Evolutionary conservation across 2,329 filamentous ascomycete genomes (phyloP).

Genomic region (Curvularia eragrostidis): DNA sequence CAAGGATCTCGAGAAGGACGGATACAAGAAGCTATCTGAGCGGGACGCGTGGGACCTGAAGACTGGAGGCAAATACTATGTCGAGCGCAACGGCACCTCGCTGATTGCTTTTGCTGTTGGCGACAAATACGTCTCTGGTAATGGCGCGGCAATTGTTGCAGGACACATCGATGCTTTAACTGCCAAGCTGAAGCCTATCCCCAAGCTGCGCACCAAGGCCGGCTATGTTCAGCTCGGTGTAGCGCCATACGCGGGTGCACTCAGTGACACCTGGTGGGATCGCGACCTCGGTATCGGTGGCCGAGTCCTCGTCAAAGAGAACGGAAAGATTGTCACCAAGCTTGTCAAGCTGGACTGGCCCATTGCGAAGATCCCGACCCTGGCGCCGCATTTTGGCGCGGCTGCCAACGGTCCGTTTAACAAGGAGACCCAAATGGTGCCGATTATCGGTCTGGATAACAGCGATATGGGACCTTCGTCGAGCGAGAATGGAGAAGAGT

Average conservation of each 20-base stretch:
- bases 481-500: constrained; percentile 46
- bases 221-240: constrained; percentile 91
- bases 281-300: constrained; percentile 91
- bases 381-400: constrained; percentile 92
- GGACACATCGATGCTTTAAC: constrained; percentile 94
- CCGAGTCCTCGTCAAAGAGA: constrained; percentile 81
- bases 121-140: constrained; percentile 78
- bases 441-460: constrained; percentile 88
- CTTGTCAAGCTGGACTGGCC: constrained; percentile 94
- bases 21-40: constrained; percentile 80
- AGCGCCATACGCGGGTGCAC: constrained; percentile 86
- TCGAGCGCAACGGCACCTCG: constrained; percentile 83
- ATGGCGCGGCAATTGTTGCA: constrained; percentile 86
- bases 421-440: constrained; percentile 90
- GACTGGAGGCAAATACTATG: constrained; percentile 86
- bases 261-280: constrained; percentile 97
- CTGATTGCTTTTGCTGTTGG: constrained; percentile 87
- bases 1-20: constrained; percentile 71
- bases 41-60: constrained; percentile 83
- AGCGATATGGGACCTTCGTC: constrained; percentile 57
- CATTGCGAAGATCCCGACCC: constrained; percentile 84
- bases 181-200: constrained; percentile 87
- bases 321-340: constrained; percentile 78
- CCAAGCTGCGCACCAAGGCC: constrained; percentile 80
- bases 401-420: constrained; percentile 73